These are phyloP conservation scores for Melaleuca quinquenervia DNA, from an alignment of 345 rosid genomes.

Conservation along the genomic window DNA sequence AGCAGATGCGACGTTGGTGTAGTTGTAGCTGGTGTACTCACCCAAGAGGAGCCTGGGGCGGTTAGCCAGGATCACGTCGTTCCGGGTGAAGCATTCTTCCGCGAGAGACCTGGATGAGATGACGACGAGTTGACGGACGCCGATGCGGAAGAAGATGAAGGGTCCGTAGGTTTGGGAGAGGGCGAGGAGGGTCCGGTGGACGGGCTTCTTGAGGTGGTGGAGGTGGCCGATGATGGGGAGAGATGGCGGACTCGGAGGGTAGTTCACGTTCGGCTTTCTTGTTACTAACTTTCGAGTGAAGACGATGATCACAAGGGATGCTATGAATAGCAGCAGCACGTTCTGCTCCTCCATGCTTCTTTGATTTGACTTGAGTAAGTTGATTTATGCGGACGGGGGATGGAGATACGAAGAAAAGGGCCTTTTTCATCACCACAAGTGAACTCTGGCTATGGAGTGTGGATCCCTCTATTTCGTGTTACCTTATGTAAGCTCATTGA, in stretches of 20 bases:
- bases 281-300: neutral
- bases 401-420: neutral
- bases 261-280: too few relatives aligned
- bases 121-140: too few relatives aligned
- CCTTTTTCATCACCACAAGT: neutral
- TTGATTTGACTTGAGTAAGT: neutral
- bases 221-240: too few relatives aligned
- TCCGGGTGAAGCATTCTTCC: too few relatives aligned
- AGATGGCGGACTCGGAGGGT: too few relatives aligned
- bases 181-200: too few relatives aligned
- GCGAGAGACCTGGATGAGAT: too few relatives aligned
- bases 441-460: neutral
- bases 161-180: too few relatives aligned
- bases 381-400: neutral
- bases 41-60: constrained; percentile 5
- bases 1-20: constrained; percentile 11
- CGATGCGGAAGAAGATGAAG: too few relatives aligned
- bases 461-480: neutral
- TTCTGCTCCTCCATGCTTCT: neutral
- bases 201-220: too few relatives aligned
- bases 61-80: constrained; percentile 12
- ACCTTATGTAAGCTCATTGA: neutral
- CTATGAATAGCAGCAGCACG: neutral
- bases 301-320: neutral
- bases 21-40: constrained; percentile 9